Conservation (phyloP, 805 yeast species). For the Pichia eremophila region DNA sequence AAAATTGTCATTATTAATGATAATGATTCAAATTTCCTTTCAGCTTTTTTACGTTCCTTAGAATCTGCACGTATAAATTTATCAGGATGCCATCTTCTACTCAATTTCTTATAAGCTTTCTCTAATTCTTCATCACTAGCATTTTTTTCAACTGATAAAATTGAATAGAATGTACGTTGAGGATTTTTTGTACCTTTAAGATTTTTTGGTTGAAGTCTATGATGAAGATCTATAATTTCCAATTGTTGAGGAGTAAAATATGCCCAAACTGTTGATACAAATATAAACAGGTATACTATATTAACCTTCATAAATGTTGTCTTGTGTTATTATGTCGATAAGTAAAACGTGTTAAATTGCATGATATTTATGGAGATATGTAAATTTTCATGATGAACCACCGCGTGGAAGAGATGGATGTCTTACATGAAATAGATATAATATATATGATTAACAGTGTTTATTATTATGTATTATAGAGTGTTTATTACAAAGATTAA, state of each 20-base stretch:
- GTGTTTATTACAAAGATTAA: neutral
- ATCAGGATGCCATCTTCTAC: conserved; percentile 80
- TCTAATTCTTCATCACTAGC: conserved; percentile 45
- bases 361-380: too few relatives aligned
- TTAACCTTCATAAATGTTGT: neutral
- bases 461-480: neutral
- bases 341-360: too few relatives aligned
- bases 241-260: conserved; percentile 10
- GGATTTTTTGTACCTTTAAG: neutral
- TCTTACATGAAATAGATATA: too few relatives aligned
- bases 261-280: conserved; percentile 3
- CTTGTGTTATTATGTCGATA: too few relatives aligned
- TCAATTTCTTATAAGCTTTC: conserved; percentile 60
- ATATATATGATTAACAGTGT: too few relatives aligned
- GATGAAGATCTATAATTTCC: conserved; percentile 10
- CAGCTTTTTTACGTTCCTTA: conserved; percentile 42
- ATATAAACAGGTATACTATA: neutral
- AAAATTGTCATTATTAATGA: conserved; percentile 69
- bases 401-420: too few relatives aligned
- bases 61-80: conserved; percentile 37
- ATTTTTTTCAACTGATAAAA: conserved; percentile 19
- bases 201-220: conserved; percentile 10
- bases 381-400: too few relatives aligned
- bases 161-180: conserved; percentile 9
- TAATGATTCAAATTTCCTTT: conserved; percentile 67